phyloP scores from a whole-genome alignment of 208 protist genomes.

The Angomonas deanei region DNA sequence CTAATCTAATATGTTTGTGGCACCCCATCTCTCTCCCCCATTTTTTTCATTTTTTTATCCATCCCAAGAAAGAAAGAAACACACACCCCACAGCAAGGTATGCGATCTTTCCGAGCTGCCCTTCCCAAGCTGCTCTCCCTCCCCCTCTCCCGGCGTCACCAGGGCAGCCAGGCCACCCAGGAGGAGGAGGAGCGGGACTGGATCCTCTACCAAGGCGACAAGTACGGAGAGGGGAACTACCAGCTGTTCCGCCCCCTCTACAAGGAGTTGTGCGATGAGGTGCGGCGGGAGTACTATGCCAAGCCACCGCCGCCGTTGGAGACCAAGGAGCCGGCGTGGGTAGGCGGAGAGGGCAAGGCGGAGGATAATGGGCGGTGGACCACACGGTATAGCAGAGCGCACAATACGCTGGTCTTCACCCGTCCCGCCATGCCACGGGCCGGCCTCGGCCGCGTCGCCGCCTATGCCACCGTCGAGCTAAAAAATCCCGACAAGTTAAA shows the following conservation, averaged over 20 bases:
- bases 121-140: no score
- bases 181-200: constrained; percentile 27
- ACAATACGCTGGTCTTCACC: constrained; percentile 48
- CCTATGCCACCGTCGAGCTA: constrained; percentile 54
- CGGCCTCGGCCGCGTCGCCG: constrained; percentile 40
- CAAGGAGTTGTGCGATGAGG: constrained; percentile 77
- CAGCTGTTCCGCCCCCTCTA: constrained; percentile 76
- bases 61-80: constrained; percentile 5
- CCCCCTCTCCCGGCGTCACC: neutral
- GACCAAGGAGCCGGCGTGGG: neutral
- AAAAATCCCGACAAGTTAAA: constrained; percentile 56
- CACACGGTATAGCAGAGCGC: constrained; percentile 26
- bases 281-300: constrained; percentile 55
- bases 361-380: constrained; percentile 33
- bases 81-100: constrained; percentile 4
- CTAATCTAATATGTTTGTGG: no score
- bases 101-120: neutral
- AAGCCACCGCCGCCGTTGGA: constrained; percentile 60
- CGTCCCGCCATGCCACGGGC: constrained; percentile 28
- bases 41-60: constrained; percentile 9
- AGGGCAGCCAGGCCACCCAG: neutral
- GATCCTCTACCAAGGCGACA: constrained; percentile 29
- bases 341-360: neutral
- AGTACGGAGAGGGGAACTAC: constrained; percentile 69
- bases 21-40: neutral